These are phyloP conservation scores for Fusarium pseudograminearum DNA, from an alignment of 2,329 filamentous ascomycete species.

Conservation along the genomic window DNA sequence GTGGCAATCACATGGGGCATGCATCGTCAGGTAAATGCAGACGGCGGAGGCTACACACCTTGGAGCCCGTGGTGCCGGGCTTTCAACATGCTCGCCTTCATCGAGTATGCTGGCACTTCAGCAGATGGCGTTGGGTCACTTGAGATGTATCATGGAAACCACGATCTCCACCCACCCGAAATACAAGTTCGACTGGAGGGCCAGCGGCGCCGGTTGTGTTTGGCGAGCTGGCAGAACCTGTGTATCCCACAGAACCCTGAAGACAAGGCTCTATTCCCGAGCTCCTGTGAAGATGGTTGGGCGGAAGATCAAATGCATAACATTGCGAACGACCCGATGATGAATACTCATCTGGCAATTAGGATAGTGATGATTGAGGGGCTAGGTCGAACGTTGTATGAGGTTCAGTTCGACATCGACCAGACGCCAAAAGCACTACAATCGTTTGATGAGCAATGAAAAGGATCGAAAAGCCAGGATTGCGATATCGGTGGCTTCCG, in stretches of 20 bases:
- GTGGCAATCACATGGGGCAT: slow-evolving; percentile 41
- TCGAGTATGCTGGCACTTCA: slow-evolving; percentile 4
- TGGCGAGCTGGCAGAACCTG: background rate
- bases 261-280: slow-evolving; percentile 34
- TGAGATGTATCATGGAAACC: slow-evolving; percentile 3
- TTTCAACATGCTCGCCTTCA: slow-evolving; percentile 30
- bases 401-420: slow-evolving; percentile 27
- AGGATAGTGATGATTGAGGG: slow-evolving; percentile 23
- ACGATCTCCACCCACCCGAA: slow-evolving; percentile 13
- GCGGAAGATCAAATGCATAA: slow-evolving; percentile 20
- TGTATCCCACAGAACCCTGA: background rate
- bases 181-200: slow-evolving; percentile 30
- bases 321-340: background rate
- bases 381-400: slow-evolving; percentile 35
- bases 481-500: background rate
- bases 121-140: slow-evolving; percentile 1
- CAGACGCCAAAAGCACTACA: background rate
- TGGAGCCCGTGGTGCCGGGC: slow-evolving; percentile 41
- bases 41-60: background rate
- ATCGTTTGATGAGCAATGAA: background rate
- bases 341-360: slow-evolving; percentile 6
- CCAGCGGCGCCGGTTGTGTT: slow-evolving; percentile 28
- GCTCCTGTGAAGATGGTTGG: slow-evolving; percentile 8
- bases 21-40: slow-evolving; percentile 4
- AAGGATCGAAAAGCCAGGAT: background rate